Base-by-base conservation (phyloP, 768 basidiomycete genomes). In the Paxillus involutus region DNA sequence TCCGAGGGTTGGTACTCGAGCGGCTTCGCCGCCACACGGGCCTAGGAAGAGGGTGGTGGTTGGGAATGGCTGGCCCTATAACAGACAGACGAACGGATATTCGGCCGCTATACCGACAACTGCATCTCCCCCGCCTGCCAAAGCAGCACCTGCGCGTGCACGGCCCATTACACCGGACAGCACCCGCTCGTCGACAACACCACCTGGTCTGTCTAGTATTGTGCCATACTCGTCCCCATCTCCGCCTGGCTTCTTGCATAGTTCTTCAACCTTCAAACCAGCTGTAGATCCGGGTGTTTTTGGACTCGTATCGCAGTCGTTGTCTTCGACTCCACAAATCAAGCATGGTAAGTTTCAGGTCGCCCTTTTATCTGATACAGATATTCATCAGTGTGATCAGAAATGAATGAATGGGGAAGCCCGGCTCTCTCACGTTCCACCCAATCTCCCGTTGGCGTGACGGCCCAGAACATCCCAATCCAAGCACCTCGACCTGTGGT, bases 21-120 rank as follows among this genome's bases (percentile, higher is more conserved):
- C n/a, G 36, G 44, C 55, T 3, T 12, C 66, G 6, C 66, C 66
- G 4, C 44, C 33, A 4, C 35, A 11, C 12, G 66, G 45, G 17
- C 52, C 56, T 39, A 68, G 53, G 39, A 57, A 37, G 46, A 67
- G 61, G 36, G 64, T 67, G 44, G 63, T 82, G 2, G 76, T 83
- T 10, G 81, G 81, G 11, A 71, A 70, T 42, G 76, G 77, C 10
- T 82, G 82, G 79, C 77, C 78, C n/a, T 66, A 69, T 39, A 70
- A 58, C 14, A 60, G 29, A 43, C 64, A 67, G 29, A 33, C 58
- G 16, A 69, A 69, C 13, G 72, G 71, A 39, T 62, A 65, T 26
- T 19, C 45, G 19, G 36, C 57, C 10, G 43, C 51, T 24, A 33
- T 32, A 39, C 39, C 49, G 32, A 49, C 47, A 35, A 56, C 51